A percentile compares a stretch with the other conserved stretches of the same genome.
These are phyloP conservation scores for Arthrinium phaeospermum DNA, from an alignment of 2,329 filamentous ascomycete species.

Conservation along the genomic window DNA sequence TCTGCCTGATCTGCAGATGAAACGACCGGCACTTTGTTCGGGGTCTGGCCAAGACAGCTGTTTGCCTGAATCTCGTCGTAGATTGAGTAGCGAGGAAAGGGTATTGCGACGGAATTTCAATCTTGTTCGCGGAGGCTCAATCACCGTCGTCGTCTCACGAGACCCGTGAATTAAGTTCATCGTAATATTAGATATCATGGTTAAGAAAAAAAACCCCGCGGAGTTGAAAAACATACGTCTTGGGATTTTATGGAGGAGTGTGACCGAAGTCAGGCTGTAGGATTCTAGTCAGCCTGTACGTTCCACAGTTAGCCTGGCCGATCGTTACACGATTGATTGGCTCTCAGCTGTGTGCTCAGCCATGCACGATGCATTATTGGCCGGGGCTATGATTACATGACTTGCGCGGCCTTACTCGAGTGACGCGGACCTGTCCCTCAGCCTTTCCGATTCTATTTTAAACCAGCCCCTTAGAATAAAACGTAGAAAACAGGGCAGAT, in stretches of 20 bases:
- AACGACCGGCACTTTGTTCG: not conserved
- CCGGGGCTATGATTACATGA: not conserved
- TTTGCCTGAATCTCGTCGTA: not conserved
- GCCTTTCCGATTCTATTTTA: too few relatives aligned
- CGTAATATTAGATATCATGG: not conserved
- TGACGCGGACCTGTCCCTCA: too few relatives aligned
- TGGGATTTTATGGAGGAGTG: too few relatives aligned
- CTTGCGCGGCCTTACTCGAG: not conserved
- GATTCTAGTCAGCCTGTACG: too few relatives aligned
- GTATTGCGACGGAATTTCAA: not conserved
- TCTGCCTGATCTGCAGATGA: slow-evolving; percentile 9
- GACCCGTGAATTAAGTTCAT: not conserved
- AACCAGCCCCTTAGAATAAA: too few relatives aligned
- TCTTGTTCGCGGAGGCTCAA: not conserved
- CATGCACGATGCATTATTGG: not conserved
- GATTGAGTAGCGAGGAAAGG: not conserved
- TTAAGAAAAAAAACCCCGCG: not conserved
- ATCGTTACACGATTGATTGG: not conserved
- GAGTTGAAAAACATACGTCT: too few relatives aligned
- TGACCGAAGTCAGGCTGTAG: too few relatives aligned
- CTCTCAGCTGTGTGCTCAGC: not conserved
- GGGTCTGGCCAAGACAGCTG: not conserved
- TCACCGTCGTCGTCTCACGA: not conserved
- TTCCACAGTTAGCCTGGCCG: too few relatives aligned
- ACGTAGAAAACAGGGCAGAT: too few relatives aligned